phyloP scores from a whole-genome alignment of 108 stramenopile genomes.

The Skeletonema grethae region DNA sequence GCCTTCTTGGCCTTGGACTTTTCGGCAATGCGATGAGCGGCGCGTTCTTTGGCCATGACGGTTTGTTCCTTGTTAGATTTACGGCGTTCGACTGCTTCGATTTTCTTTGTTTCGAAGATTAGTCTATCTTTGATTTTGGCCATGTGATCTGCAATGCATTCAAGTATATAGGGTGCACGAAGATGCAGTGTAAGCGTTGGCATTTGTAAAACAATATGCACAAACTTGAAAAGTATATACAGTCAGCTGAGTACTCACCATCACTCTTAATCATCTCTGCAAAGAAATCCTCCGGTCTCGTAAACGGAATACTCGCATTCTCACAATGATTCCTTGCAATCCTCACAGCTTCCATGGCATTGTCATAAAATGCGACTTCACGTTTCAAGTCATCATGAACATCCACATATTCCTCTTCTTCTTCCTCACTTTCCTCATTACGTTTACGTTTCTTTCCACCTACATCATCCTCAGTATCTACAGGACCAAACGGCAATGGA shows the following conservation, averaged over 20 bases:
- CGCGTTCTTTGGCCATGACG: constrained; percentile 77
- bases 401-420: constrained; percentile 61
- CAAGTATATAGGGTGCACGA: too few species aligned
- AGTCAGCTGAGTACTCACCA: constrained; percentile 72
- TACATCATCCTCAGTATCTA: not conserved
- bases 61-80: constrained; percentile 80
- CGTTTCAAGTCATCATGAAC: constrained; percentile 97
- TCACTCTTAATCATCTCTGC: constrained; percentile 99
- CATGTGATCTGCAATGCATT: constrained; percentile 74
- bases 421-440: constrained; percentile 15
- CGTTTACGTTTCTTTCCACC: constrained; percentile 3
- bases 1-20: constrained; percentile 89
- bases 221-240: not conserved
- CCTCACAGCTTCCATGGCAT: constrained; percentile 87
- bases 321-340: constrained; percentile 68
- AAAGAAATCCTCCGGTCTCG: constrained; percentile 96
- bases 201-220: not conserved
- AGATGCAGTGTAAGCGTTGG: not conserved
- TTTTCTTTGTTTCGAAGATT: constrained; percentile 97
- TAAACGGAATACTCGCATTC: constrained; percentile 68
- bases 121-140: constrained; percentile 97
- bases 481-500: constrained; percentile 73
- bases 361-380: constrained; percentile 95
- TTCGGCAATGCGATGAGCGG: constrained; percentile 86
- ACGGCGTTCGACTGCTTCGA: constrained; percentile 94